Evolutionary conservation across 441 rosid species (phyloP).

Genomic region (Erodium moschatum): DNA sequence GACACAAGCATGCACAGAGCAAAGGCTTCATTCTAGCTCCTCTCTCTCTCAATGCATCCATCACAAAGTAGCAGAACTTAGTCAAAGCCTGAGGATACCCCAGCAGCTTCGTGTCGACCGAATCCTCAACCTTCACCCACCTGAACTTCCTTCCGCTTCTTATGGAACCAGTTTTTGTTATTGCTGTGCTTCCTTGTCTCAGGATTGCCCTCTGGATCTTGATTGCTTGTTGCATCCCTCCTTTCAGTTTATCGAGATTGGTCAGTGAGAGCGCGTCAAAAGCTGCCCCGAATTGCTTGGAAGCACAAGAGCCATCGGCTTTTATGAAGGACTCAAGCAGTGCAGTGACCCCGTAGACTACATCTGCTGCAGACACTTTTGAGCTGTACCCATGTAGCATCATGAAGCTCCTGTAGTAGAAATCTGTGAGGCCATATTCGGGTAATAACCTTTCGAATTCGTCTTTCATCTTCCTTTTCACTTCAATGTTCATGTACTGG

Average conservation of each 20-base stretch:
- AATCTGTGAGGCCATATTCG: slow-evolving; percentile 73
- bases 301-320: slow-evolving; percentile 62
- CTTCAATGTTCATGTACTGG: slow-evolving; percentile 82
- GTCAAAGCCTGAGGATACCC: slow-evolving; percentile 94
- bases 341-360: slow-evolving; percentile 82
- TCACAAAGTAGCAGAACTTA: slow-evolving; percentile 80
- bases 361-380: slow-evolving; percentile 91
- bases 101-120: slow-evolving; percentile 58
- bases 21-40: slow-evolving; percentile 87
- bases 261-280: slow-evolving; percentile 78
- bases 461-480: slow-evolving; percentile 71
- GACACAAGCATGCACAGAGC: slow-evolving; percentile 68
- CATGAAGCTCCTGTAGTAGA: slow-evolving; percentile 71
- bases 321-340: slow-evolving; percentile 81
- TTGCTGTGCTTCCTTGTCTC: slow-evolving; percentile 88
- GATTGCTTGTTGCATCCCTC: slow-evolving; percentile 91
- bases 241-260: slow-evolving; percentile 61
- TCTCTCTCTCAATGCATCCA: slow-evolving; percentile 93
- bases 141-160: slow-evolving; percentile 87
- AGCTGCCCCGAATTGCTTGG: slow-evolving; percentile 81
- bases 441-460: slow-evolving; percentile 78
- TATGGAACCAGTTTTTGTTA: slow-evolving; percentile 64
- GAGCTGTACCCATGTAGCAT: slow-evolving; percentile 82
- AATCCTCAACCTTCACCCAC: slow-evolving; percentile 88
- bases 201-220: slow-evolving; percentile 77